Conservation (phyloP, 148 eudicot genomes). For the Heliosperma pusillum region DNA sequence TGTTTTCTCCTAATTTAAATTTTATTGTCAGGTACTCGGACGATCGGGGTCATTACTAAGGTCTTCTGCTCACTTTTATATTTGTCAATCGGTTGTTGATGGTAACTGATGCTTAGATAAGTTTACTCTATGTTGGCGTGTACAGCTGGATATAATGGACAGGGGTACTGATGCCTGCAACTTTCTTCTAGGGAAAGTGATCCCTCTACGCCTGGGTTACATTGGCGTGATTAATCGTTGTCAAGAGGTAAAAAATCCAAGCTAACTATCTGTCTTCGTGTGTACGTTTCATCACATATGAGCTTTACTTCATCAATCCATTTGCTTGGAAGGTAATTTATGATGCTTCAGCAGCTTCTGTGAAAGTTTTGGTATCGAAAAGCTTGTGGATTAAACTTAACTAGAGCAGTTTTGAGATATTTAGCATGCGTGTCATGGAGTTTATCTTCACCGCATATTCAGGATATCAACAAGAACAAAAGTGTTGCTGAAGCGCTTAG, state of each 20-base stretch:
- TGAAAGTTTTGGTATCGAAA: not conserved
- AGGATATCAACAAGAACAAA: slow-evolving; percentile 45
- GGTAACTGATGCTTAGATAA: not conserved
- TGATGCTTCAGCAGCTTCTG: not conserved
- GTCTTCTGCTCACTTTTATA: not conserved
- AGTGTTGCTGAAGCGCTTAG: slow-evolving; percentile 41
- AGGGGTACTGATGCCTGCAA: slow-evolving; percentile 54
- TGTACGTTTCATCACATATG: not conserved
- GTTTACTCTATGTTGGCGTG: not conserved
- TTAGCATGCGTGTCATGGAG: not conserved
- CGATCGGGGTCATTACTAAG: slow-evolving; percentile 61
- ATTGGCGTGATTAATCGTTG: slow-evolving; percentile 60
- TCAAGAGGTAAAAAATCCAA: slow-evolving; percentile 46
- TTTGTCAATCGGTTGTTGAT: not conserved
- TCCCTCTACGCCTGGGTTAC: slow-evolving; percentile 54
- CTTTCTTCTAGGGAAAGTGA: slow-evolving; percentile 49
- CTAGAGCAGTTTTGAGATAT: not conserved
- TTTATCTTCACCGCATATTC: slow-evolving; percentile 14
- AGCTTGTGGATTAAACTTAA: not conserved
- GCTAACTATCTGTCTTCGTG: not conserved
- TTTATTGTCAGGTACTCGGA: slow-evolving; percentile 37
- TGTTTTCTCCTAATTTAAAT: not conserved
- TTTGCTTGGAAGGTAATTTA: not conserved
- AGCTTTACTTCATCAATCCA: not conserved
- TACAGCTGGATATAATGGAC: slow-evolving; percentile 58